Evolutionary conservation across 2,329 filamentous ascomycete genomes (phyloP).

Genomic region (Dactylellina leptospora): DNA sequence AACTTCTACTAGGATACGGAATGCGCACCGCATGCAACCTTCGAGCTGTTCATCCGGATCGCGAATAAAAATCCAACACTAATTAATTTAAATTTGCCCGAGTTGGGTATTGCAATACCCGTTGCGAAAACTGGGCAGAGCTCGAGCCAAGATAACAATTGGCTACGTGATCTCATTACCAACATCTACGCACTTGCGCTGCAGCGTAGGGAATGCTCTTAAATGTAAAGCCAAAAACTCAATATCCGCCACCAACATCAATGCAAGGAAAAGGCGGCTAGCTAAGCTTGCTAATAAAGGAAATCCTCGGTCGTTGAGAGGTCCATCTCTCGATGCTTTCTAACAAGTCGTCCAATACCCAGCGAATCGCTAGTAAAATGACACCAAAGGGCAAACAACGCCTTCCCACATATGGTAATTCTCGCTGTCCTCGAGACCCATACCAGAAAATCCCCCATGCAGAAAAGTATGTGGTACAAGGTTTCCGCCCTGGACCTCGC

Average conservation of each 20-base stretch:
- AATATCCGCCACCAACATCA: slow-evolving; percentile 3
- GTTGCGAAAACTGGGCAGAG: not conserved
- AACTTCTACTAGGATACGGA: not conserved
- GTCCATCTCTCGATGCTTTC: not conserved
- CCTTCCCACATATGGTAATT: slow-evolving; percentile 10
- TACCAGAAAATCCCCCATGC: slow-evolving; percentile 8
- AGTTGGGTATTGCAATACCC: not conserved
- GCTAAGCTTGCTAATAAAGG: not conserved
- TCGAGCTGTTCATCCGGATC: not conserved
- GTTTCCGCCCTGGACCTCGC: slow-evolving; percentile 1
- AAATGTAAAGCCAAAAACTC: not conserved
- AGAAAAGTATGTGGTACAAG: slow-evolving; percentile 15
- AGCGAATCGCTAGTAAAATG: not conserved
- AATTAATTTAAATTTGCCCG: not conserved
- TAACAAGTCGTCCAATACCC: not conserved
- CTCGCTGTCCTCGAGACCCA: slow-evolving; percentile 9
- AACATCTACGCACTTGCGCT: not conserved
- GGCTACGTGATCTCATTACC: not conserved
- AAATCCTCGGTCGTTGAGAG: not conserved
- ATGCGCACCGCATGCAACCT: not conserved
- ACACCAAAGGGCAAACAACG: slow-evolving; percentile 17
- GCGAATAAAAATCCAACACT: slow-evolving; percentile 5
- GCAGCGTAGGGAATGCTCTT: not conserved
- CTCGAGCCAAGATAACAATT: not conserved
- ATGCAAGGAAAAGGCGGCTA: slow-evolving; percentile 8